A percentile compares a stretch with the other conserved stretches of the same genome.
Conservation (phyloP, 2,329 filamentous ascomycete species). For the Biscogniauxia sp. region DNA sequence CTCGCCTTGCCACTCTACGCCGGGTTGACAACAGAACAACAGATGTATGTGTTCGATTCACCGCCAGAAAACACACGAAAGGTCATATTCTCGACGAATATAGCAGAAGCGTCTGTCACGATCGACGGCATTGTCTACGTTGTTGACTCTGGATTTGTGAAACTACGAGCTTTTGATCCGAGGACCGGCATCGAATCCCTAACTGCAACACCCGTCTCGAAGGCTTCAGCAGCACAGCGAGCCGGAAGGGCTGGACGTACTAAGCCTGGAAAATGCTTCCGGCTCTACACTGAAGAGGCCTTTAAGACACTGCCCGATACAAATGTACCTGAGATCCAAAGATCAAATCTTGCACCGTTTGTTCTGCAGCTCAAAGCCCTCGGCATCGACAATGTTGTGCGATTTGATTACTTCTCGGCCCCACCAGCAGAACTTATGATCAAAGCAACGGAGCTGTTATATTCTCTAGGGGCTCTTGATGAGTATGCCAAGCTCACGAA, state of each 20-base stretch:
- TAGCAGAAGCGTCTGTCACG: slow-evolving; percentile 93
- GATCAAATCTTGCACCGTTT: slow-evolving; percentile 84
- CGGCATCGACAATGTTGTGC: slow-evolving; percentile 89
- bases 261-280: slow-evolving; percentile 87
- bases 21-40: slow-evolving; percentile 83
- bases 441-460: slow-evolving; percentile 84
- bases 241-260: slow-evolving; percentile 89
- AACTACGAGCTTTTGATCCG: slow-evolving; percentile 82
- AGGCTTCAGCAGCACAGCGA: slow-evolving; percentile 88
- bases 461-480: slow-evolving; percentile 81
- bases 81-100: slow-evolving; percentile 91
- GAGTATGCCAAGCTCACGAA: slow-evolving; percentile 86
- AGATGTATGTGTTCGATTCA: slow-evolving; percentile 92
- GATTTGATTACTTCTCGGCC: slow-evolving; percentile 84
- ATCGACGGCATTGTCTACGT: slow-evolving; percentile 92
- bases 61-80: slow-evolving; percentile 80
- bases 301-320: slow-evolving; percentile 66
- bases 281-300: slow-evolving; percentile 78
- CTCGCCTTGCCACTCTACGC: slow-evolving; percentile 82
- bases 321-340: slow-evolving; percentile 86
- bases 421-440: slow-evolving; percentile 83
- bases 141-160: slow-evolving; percentile 87
- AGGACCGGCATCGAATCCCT: slow-evolving; percentile 83
- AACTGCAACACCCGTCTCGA: slow-evolving; percentile 77
- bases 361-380: slow-evolving; percentile 91